Evolutionary conservation across 1,284 basidiomycete species (phyloP), one percentile per base, ranked within the genome.

Genomic region (Boletellus sp.): DNA sequence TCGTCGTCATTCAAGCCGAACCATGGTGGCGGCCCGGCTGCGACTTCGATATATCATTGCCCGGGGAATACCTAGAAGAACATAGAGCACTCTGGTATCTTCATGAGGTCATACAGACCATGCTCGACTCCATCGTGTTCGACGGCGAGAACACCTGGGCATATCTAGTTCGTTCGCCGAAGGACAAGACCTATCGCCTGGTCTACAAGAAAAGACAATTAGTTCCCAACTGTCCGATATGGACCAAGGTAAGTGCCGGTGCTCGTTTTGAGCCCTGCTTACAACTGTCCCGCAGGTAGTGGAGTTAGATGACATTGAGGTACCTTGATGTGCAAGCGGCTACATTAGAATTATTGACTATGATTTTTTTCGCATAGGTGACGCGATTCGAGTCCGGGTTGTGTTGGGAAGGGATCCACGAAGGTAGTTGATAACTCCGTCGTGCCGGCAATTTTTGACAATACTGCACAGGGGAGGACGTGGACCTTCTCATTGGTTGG

Each of bases 111-210:
- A 51, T 70, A 47, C 72, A 78, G 58, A 65, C 69, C 11, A 68
- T 75, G 47, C 59, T 77, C 7, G 63, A 64, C 26, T 62, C 58
- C 4, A 68, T 80, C 43, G 66, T 72, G 10, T 73, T 80, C 40
- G 67, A 68, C 4, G 69, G 70, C 5, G 63, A 64, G 51, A 66
- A 70, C 8, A 78, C 75, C 49, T 79, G 74, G 74, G 75, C 69
- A 22, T 68, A 78, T 60, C 61, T 78, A 8, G 57, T 74, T 21
- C 52, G 58, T 26, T 58, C 61, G 44, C 44, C 33, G 24, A 61
- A 67, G 38, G 58, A 68, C 26, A 59, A 65, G 30, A 66, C 59
- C 7, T 72, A 71, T 50, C 62, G 64, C 11, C 57, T 79, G 36
- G 55, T 69, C 11, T 71, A 73, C 50, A 65, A 54, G 41, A 58